Evolutionary conservation across 352 stramenopile genomes (phyloP).

Genomic region (Phytopythium kandeliae): DNA sequence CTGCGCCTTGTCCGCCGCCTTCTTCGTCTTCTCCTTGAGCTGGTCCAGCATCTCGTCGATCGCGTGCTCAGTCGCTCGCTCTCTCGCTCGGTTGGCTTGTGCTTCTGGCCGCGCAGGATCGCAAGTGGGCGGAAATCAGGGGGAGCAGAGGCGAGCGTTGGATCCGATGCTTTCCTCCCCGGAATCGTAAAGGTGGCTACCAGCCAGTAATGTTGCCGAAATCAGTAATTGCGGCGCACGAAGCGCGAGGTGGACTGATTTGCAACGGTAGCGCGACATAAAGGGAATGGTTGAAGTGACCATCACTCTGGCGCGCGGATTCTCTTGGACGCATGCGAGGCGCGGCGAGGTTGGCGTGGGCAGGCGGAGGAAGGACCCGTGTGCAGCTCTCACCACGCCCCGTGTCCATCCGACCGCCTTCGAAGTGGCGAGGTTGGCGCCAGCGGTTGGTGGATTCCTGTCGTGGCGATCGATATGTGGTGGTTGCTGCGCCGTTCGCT

Average conservation of each 20-base stretch:
- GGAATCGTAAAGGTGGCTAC: background rate
- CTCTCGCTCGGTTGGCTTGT: no score
- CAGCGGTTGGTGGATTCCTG: no score
- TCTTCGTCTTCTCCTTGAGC: slow-evolving; percentile 37
- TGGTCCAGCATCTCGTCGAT: slow-evolving; percentile 18
- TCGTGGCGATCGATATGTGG: no score
- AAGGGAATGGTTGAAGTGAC: background rate
- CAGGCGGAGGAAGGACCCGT: no score
- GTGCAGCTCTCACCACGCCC: no score
- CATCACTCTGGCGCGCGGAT: background rate
- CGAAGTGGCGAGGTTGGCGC: no score
- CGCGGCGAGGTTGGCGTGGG: no score
- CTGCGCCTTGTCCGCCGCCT: slow-evolving; percentile 24
- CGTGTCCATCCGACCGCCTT: no score
- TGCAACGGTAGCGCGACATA: background rate
- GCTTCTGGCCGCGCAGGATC: background rate
- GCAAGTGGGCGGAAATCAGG: slow-evolving; percentile 1
- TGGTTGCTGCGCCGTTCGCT: no score
- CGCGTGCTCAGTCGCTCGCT: no score
- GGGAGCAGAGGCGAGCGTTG: background rate
- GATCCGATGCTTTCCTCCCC: background rate
- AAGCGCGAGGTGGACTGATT: background rate
- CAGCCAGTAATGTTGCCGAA: background rate
- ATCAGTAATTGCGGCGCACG: background rate
- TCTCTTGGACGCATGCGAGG: no score